phyloP scores from a whole-genome alignment of 2,329 filamentous ascomycete species.

The Helotiales sp. region DNA sequence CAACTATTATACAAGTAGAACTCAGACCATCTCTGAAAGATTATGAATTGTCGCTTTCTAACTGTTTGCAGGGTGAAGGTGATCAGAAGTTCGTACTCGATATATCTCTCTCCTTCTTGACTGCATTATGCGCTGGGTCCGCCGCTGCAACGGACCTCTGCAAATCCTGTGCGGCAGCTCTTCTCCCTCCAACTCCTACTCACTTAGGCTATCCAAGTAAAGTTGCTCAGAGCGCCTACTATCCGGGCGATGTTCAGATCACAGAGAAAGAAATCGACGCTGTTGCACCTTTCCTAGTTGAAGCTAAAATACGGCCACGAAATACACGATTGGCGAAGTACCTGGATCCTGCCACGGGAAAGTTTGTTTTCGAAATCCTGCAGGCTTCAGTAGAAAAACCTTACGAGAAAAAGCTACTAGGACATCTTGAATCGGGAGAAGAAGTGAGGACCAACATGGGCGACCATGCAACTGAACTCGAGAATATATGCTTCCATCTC shows the following conservation, averaged over 20 bases:
- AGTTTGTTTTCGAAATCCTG: background rate
- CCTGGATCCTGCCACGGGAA: background rate
- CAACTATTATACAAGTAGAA: conserved; percentile 57
- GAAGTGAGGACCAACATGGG: too few species aligned
- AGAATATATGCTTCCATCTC: too few species aligned
- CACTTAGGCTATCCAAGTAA: background rate
- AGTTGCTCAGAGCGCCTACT: background rate
- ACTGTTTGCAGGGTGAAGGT: background rate
- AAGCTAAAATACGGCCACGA: background rate
- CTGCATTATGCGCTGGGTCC: background rate
- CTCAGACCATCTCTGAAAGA: conserved; percentile 33
- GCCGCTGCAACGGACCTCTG: background rate
- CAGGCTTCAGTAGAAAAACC: background rate
- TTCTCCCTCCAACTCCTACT: background rate
- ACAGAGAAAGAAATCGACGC: background rate
- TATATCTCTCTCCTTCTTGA: background rate
- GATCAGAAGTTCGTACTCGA: background rate
- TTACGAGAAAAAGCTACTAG: too few species aligned
- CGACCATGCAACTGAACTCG: too few species aligned
- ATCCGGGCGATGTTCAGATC: background rate
- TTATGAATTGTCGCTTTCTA: too few species aligned
- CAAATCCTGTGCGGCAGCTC: background rate
- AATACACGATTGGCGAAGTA: background rate
- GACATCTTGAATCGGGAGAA: too few species aligned
- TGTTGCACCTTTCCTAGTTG: background rate